Base-by-base conservation (phyloP, 257 asterid genomes). In the Nicotiana otophora region DNA sequence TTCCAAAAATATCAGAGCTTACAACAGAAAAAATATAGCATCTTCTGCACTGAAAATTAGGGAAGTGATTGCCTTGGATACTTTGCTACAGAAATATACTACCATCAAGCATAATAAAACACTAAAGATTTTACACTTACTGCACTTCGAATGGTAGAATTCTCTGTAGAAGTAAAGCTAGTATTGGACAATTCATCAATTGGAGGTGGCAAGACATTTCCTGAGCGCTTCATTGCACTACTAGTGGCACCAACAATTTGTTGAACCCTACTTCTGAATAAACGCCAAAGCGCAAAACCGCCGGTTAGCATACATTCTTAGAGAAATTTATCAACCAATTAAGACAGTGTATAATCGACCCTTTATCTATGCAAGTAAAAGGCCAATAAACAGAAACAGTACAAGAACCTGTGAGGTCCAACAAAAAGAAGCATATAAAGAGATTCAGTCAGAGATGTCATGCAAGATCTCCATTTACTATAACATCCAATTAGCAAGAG, bases 261-360 rank as follows among this genome's bases (percentile, higher is more conserved):
- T 86, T 95, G 97, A 64, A 94, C 99, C 86, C 97, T 90, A 90
- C 89, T 92, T 93, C 99, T 95, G 67, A 60, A 88, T 61, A 83
- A 81, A 42, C 57, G 74, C 65, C 78, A 81, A 57, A 46, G 53
- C 81, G 78, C 61, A 83, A 78, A 82, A 76, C 77, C 69, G 81
- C 85, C 33, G 84, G 55, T 36, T 70, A 70, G 78, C 12, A 11
- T 42, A 42, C 60, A 42, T 20, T 54, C 78, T 42, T 42, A 57
- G n/a, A 63, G 82, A 83, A 60, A 87, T 31, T 83, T 51, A 60
- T 20, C 68, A 82, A 2, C 78, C 60, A 70, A 70, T 70, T 20
- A 70, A 39, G 78, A 39, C 42, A 28, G 34, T n/a, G 42, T 5
- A 39, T 9, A 70, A 68, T 34, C 54, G n/a, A 68, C 51, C 77